A percentile compares a stretch with the other conserved stretches of the same genome.
Evolutionary conservation across 305 asterid species (phyloP).

Genomic region (Fraxinus velutina): DNA sequence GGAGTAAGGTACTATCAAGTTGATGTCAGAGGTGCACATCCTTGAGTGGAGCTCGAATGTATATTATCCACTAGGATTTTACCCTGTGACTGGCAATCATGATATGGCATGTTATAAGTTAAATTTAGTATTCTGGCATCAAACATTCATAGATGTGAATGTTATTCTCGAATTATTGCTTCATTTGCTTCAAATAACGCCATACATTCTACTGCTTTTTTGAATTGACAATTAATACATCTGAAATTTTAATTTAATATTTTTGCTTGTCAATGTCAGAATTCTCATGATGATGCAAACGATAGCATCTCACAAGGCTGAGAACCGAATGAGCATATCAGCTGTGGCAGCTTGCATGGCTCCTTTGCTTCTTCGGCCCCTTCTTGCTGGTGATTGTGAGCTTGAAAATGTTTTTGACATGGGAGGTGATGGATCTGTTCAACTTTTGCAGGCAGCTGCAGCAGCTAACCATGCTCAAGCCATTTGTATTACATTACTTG

Average conservation of each 20-base stretch:
- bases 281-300: slow-evolving; percentile 87
- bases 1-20: neutral
- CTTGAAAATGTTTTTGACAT: slow-evolving; percentile 63
- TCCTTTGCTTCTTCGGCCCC: slow-evolving; percentile 96
- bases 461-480: slow-evolving; percentile 99
- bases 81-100: neutral
- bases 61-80: neutral
- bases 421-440: slow-evolving; percentile 86
- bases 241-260: slow-evolving; percentile 11
- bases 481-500: slow-evolving; percentile 87
- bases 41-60: neutral
- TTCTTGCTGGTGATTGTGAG: slow-evolving; percentile 95
- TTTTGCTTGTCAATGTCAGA: slow-evolving; percentile 43
- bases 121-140: neutral
- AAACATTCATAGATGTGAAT: neutral
- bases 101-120: neutral
- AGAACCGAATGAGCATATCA: slow-evolving; percentile 86
- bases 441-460: slow-evolving; percentile 97
- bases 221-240: slow-evolving; percentile 2
- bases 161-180: neutral
- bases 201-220: neutral
- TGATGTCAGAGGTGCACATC: neutral
- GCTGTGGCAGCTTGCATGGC: slow-evolving; percentile 99
- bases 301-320: slow-evolving; percentile 75
- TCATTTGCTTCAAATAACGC: neutral